Percentiles rank a stretch among this genome's conserved stretches.
phyloP scores from a whole-genome alignment of 768 basidiomycete genomes.

The Termitomyces sp. region DNA sequence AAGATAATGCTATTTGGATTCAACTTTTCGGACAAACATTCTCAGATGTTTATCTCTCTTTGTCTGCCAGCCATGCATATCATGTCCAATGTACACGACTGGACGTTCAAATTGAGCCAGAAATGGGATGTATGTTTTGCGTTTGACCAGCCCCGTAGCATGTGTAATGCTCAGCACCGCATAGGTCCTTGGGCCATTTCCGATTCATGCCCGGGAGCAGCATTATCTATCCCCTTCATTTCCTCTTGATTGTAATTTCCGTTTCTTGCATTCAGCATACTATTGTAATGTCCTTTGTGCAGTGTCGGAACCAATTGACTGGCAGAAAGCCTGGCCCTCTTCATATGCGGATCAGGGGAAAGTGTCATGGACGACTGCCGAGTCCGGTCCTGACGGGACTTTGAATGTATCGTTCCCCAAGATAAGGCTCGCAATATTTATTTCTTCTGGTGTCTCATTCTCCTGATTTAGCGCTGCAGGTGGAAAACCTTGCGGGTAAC shows the following conservation, averaged over 20 bases:
- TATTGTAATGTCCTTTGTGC: conserved; percentile 4
- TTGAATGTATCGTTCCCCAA: conserved; percentile 61
- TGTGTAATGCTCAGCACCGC: conserved; percentile 1
- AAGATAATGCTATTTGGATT: conserved; percentile 3
- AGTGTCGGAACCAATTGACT: conserved; percentile 51
- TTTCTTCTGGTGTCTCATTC: neutral
- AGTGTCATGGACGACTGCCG: conserved; percentile 52
- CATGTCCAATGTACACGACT: neutral
- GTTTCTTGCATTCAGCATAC: neutral
- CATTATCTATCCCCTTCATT: conserved; percentile 76
- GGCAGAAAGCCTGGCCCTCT: conserved; percentile 51
- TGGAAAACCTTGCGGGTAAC: conserved; percentile 70
- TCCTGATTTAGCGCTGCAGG: conserved; percentile 26
- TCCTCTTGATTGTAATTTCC: conserved; percentile 53
- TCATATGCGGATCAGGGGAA: conserved; percentile 57
- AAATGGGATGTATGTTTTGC: conserved; percentile 33
- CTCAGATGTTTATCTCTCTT: neutral
- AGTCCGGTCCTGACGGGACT: conserved; percentile 35
- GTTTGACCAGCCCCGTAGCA: neutral
- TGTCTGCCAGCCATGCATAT: neutral
- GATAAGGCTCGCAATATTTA: conserved; percentile 38
- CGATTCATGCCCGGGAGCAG: conserved; percentile 79
- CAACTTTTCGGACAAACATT: conserved; percentile 6
- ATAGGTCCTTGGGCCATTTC: conserved; percentile 79
- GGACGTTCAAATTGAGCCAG: conserved; percentile 19